Evolutionary conservation across 2,329 filamentous ascomycete species (phyloP).

Genomic region (Coniochaeta pulveracea): DNA sequence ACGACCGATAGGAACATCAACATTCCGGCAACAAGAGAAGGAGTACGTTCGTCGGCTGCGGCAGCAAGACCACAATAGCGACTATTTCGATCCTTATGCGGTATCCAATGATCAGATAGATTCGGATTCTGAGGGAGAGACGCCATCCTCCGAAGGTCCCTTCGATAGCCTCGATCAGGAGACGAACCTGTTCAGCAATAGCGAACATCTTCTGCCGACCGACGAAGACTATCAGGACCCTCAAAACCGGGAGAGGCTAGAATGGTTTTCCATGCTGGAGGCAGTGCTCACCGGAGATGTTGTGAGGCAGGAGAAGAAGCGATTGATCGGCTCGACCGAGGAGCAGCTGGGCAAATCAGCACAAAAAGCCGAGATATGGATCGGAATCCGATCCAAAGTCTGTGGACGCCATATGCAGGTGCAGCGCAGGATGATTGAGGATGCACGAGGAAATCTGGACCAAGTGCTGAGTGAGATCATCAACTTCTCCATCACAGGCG

Average conservation of each 20-base stretch:
- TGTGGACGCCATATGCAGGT: conserved; percentile 77
- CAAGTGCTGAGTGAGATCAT: conserved; percentile 77
- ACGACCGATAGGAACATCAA: conserved; percentile 33
- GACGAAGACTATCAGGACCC: conserved; percentile 84
- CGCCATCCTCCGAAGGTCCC: conserved; percentile 71
- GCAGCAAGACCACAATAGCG: conserved; percentile 50
- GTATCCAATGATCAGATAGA: conserved; percentile 52
- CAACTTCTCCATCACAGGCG: conserved; percentile 87
- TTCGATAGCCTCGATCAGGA: conserved; percentile 88
- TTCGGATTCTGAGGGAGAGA: conserved; percentile 84
- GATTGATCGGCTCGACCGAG: conserved; percentile 68
- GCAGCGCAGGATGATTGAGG: conserved; percentile 80
- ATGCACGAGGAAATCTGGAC: conserved; percentile 63
- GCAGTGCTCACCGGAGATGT: conserved; percentile 94
- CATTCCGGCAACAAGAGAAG: conserved; percentile 70
- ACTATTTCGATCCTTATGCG: conserved; percentile 67
- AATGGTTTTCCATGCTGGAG: conserved; percentile 97
- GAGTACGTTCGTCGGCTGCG: conserved; percentile 89
- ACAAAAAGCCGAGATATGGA: conserved; percentile 73
- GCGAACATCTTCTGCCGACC: conserved; percentile 79
- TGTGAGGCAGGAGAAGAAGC: conserved; percentile 94
- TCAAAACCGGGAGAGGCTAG: conserved; percentile 76
- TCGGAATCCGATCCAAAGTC: conserved; percentile 72
- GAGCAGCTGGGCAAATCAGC: conserved; percentile 48
- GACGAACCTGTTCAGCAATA: conserved; percentile 83